Base-by-base conservation (phyloP, 2,329 filamentous ascomycete species). In the Cladosporium phlei region DNA sequence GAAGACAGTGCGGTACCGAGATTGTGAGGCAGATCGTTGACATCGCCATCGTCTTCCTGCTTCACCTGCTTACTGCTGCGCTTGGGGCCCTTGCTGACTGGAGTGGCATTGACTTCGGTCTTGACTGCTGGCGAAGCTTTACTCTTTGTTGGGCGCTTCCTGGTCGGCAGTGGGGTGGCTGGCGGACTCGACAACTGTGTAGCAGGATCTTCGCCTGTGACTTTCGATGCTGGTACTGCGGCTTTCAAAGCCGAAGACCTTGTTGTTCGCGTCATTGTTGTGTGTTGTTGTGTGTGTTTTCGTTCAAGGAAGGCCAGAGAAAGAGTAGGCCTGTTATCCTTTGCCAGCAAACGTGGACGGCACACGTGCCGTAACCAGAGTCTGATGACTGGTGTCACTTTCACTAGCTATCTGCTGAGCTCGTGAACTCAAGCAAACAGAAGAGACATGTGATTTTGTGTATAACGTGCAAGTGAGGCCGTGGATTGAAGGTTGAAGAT, bases 1-100 rank as follows among this genome's bases (percentile, higher is more conserved):
- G 49, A 67, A 34, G 47, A 64, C 46, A 63, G 44, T 14, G 59
- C 52, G 5, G 62, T 61, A 5, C 75, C 77, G n/a, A 81, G 62
- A 38, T 78, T 79, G 60, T 81, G 78, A 12, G 77, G 77, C 28
- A 80, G 63, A 38, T 77, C 72, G 49, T 77, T 66, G 45, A 66
- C 51, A 20, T 70, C 64, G 5, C 42, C 32, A 52, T 61, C 46
- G 29, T 52, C 37, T 44, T 68, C 64, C 37, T 65, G 61, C 32
- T 65, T 66, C n/a, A 60, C 49, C 22, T 58, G 40, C 44, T 59
- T 61, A 46, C 65, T 62, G 3, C 58, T 53, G 16, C 70, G 64
- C 52, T 73, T 74, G 11, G 62, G 62, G 19, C 53, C 56, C 37
- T 52, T 62, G 27, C 48, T 53, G 10, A 47, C 50, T 28, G 54